Base-by-base conservation (phyloP, 1,284 basidiomycete genomes). In the Cryptococcus sp. region DNA sequence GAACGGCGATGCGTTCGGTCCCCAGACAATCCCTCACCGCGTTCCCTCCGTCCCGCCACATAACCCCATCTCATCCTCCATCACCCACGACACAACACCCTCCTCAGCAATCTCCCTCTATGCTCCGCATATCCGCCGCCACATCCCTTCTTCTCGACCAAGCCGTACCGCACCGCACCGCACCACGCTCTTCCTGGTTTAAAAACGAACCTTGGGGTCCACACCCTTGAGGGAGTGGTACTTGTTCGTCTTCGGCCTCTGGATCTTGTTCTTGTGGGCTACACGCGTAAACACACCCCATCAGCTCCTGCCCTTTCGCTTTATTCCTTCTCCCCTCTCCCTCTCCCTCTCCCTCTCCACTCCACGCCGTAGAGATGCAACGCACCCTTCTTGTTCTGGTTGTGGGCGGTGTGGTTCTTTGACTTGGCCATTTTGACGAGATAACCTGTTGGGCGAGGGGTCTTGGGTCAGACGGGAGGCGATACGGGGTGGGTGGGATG, bases 211-310 rank as follows among this genome's bases (percentile, higher is more conserved):
- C 75, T 79, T 79, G 67, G 77, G 77, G 72, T 79, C 77, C 64
- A 79, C 95, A 84, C 93, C 93, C 82, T 87, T 92, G 81, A 91
- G 75, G 56, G 90, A 94, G 65, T 87, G 84, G 75, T 89, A 87
- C 76, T 87, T 80, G 79, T 85, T 82, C 65, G 84, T 84, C 79
- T 83, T 80, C 56, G 89, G 87, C 78, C 82, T 85, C 81, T 87
- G 91, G 82, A 95, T 94, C 77, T 92, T 95, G 83, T 98, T 98
- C 67, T 89, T 86, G 84, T 98, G 95, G 72, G 95, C 92, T 77
- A 66, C 68, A 42, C 36, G 33, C 46, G 39, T 57, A 58, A 33
- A 16, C 42, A 42, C 50, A 40, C 33, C 20, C 16, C 40, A 37
- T 46, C 40, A 53, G 9, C 38, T 44, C 12, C 42, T 37, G 21